Percentiles rank a stretch among this genome's conserved stretches.
These are phyloP conservation scores for Metarhizium robertsii DNA, from an alignment of 2,329 filamentous ascomycete genomes.

Conservation along the genomic window DNA sequence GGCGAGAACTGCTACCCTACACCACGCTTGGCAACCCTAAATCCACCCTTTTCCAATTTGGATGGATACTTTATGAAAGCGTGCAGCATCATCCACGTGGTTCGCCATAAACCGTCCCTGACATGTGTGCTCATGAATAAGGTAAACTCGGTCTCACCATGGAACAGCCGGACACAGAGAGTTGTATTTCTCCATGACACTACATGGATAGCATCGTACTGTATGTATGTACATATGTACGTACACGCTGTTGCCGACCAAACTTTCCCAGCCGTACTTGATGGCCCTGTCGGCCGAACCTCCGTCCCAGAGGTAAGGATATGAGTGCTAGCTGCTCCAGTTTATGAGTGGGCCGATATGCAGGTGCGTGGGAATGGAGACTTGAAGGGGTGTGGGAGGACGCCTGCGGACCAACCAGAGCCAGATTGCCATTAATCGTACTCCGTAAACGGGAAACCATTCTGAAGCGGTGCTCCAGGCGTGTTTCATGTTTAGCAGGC, in stretches of 20 bases:
- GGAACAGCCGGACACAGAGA: no score
- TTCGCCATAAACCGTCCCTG: background rate
- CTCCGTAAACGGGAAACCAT: conserved; percentile 22
- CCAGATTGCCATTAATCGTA: conserved; percentile 22
- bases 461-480: conserved; percentile 42
- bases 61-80: no score
- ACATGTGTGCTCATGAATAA: background rate
- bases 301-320: background rate
- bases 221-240: no score
- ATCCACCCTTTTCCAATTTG: no score
- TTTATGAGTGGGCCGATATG: background rate
- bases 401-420: conserved; percentile 11
- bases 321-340: background rate
- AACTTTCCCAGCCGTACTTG: no score
- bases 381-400: conserved; percentile 11
- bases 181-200: no score
- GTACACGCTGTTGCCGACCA: no score
- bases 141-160: no score
- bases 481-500: conserved; percentile 37
- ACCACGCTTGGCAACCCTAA: no score
- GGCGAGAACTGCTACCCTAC: no score
- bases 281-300: background rate
- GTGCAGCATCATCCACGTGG: background rate
- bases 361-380: conserved; percentile 9
- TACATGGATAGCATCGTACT: no score